Percentiles rank a stretch among this genome's conserved stretches.
phyloP scores from a whole-genome alignment of 805 yeast genomes.

The Myxozyma lipomycoides region DNA sequence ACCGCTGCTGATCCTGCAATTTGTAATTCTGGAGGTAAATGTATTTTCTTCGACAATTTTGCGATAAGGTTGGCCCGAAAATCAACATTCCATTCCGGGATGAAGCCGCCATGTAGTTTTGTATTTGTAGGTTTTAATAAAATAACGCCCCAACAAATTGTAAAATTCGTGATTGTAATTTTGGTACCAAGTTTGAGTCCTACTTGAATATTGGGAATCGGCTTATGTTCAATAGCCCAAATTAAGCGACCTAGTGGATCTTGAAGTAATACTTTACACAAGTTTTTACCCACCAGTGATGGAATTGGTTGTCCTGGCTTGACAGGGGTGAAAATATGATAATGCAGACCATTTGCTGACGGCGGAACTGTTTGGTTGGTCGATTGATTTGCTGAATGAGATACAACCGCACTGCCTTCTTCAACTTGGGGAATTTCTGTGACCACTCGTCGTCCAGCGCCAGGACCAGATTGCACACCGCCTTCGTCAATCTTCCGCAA shows the following conservation, averaged over 20 bases:
- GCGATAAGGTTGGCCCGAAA: conserved; percentile 2
- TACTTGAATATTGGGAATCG: conserved; percentile 14
- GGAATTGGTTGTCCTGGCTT: not conserved
- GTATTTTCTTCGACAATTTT: not conserved
- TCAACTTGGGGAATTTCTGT: conserved; percentile 9
- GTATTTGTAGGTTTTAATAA: conserved; percentile 12
- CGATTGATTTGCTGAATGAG: not conserved
- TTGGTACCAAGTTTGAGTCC: conserved; percentile 21
- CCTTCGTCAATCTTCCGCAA: conserved; percentile 16
- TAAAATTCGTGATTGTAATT: conserved; percentile 5
- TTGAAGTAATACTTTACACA: conserved; percentile 23
- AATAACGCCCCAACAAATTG: conserved; percentile 13
- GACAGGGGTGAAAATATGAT: not conserved
- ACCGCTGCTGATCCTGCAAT: not conserved
- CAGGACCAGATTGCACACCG: conserved; percentile 1
- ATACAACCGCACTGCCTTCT: not conserved
- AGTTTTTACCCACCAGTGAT: conserved; percentile 15
- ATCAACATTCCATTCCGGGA: conserved; percentile 17
- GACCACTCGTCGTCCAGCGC: conserved; percentile 7
- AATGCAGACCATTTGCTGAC: conserved; percentile 1
- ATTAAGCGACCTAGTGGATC: conserved; percentile 17
- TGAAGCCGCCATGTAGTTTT: conserved; percentile 17
- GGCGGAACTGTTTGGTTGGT: not conserved
- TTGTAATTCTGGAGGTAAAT: not conserved
- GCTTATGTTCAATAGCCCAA: conserved; percentile 19